Percentiles rank a stretch among this genome's conserved stretches.
phyloP scores from a whole-genome alignment of 2,329 filamentous ascomycete genomes.

The Calonectria pseudoturangicola region DNA sequence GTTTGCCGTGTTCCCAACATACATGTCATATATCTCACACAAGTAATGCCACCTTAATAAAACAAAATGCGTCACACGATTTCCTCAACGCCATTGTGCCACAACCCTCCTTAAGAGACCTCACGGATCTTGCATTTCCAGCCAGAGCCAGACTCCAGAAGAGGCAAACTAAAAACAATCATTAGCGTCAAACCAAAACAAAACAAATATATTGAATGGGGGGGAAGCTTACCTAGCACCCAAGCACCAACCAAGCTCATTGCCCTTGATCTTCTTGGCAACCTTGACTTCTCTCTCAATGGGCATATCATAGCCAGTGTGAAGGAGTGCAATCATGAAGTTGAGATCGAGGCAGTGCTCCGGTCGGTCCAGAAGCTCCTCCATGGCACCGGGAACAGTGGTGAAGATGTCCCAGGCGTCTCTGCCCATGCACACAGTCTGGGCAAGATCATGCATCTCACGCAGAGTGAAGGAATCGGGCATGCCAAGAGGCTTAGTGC shows the following conservation, averaged over 20 bases:
- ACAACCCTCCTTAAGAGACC: conserved; percentile 71
- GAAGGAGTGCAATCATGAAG: conserved; percentile 94
- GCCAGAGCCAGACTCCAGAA: conserved; percentile 87
- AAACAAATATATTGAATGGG: conserved; percentile 1
- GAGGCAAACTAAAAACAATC: conserved; percentile 78
- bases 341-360: conserved; percentile 97
- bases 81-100: conserved; percentile 51
- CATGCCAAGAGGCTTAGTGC: conserved; percentile 95
- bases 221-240: conserved; percentile 86
- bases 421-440: conserved; percentile 88
- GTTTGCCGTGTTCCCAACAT: conserved; percentile 49
- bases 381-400: conserved; percentile 83
- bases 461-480: conserved; percentile 96
- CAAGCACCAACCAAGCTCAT: conserved; percentile 98
- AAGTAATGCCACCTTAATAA: conserved; percentile 45
- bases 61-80: conserved; percentile 48
- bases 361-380: conserved; percentile 87
- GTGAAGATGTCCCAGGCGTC: conserved; percentile 87
- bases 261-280: conserved; percentile 98
- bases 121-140: conserved; percentile 93
- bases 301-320: conserved; percentile 98
- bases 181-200: conserved; percentile 41
- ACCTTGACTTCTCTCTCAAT: conserved; percentile 97
- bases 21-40: conserved; percentile 49
- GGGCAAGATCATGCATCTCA: conserved; percentile 90